Evolutionary conservation across 805 yeast genomes (phyloP).

Genomic region (Myxozyma neglecta): DNA sequence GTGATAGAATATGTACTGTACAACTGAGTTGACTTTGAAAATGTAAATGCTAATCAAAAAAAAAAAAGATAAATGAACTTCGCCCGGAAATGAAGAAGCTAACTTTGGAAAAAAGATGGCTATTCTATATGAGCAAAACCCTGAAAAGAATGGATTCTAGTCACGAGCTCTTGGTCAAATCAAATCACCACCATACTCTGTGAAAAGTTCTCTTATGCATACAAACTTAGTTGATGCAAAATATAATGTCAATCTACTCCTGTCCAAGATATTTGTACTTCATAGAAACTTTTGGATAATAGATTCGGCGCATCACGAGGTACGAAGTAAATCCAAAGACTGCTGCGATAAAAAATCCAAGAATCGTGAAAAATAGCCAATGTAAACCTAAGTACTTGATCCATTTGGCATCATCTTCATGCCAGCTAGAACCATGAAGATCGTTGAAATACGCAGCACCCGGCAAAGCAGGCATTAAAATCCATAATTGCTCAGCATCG

Average conservation of each 20-base stretch:
- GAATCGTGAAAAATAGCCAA: constrained; percentile 65
- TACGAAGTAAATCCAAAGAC: constrained; percentile 27
- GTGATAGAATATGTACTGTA: no score
- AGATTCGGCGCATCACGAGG: constrained; percentile 17
- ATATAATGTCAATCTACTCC: neutral
- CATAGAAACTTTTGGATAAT: neutral
- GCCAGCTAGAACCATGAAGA: constrained; percentile 89
- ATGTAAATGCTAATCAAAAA: no score
- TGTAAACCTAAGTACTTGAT: constrained; percentile 74
- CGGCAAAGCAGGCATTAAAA: constrained; percentile 58
- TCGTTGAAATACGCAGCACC: constrained; percentile 71
- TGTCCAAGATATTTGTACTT: constrained; percentile 20
- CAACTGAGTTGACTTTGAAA: no score
- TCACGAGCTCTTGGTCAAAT: no score
- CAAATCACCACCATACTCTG: no score
- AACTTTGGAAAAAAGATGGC: no score
- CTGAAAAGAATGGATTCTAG: no score
- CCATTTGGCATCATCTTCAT: constrained; percentile 78
- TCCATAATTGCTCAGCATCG: constrained; percentile 62
- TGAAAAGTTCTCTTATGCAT: no score
- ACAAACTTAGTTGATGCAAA: no score
- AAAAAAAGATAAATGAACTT: no score
- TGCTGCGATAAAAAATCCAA: constrained; percentile 60
- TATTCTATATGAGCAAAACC: no score
- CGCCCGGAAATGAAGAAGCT: no score